Evolutionary conservation across 2,329 filamentous ascomycete genomes (phyloP), one percentile per base, ranked within the genome.

Genomic region (Dryadomyces quercivorus): DNA sequence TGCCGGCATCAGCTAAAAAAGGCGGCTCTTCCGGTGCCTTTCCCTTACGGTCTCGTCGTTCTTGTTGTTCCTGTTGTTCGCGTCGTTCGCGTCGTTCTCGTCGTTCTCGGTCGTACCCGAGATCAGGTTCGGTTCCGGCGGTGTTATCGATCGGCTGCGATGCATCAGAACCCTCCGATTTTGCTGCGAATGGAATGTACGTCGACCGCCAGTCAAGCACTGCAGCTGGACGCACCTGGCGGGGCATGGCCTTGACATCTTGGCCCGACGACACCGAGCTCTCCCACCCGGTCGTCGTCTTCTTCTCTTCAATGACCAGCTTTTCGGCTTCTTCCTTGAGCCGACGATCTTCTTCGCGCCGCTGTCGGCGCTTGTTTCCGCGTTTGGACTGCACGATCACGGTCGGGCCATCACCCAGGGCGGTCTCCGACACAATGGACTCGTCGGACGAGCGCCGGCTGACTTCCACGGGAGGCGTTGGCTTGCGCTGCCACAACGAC

Each of bases 1-100:
- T 84, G 76, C 72, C 80, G 80, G 81, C 78, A 75, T 78, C 80
- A 84, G 70, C 81, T 84, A 84, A 83, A 83, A 84, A 84, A 84
- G 80, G 80, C 70, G 51, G 38, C 53, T 54, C 34, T 9, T 53
- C 50, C 2, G 8, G 2, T 9, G 21, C 21, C 20, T 38, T 49
- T 6, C 20, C 34, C 15, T 43, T 36, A 34, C 42, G 16, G 6
- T 40, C 45, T 66, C 63, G 57, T 59, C 55, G 21, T 65, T 63
- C 5, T 53, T 31, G 12, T 36, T 13, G 15, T 48, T 38, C n/a
- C n/a, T n/a, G n/a, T n/a, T n/a, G n/a, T n/a, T n/a, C n/a, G n/a
- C n/a, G n/a, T n/a, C n/a, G n/a, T n/a, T 40, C 45, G 66, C 63
- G 57, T 59, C 55, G 21, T 65, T 63, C 5, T 53, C 45, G 12